These are phyloP conservation scores for Apiospora aurea DNA, from an alignment of 2,329 filamentous ascomycete species.

Conservation along the genomic window DNA sequence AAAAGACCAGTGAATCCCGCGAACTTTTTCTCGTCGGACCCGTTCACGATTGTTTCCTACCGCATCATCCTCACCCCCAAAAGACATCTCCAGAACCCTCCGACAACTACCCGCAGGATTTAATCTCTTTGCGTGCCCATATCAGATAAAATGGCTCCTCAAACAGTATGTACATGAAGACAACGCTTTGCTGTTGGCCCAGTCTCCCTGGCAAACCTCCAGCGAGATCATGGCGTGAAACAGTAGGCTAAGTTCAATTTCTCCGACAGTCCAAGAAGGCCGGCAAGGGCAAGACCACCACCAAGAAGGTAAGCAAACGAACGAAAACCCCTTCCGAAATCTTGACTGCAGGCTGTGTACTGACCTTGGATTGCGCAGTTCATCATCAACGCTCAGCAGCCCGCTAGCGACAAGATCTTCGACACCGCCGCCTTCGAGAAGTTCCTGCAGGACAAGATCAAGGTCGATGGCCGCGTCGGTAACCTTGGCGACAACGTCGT, in stretches of 20 bases:
- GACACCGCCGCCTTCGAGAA: constrained; percentile 98
- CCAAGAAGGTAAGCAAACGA: constrained; percentile 73
- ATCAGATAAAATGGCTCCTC: constrained; percentile 78
- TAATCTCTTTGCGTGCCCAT: constrained; percentile 74
- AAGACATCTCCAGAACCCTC: constrained; percentile 35
- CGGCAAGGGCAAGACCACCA: constrained; percentile 74
- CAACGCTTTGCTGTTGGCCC: constrained; percentile 95
- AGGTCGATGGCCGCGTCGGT: constrained; percentile 97
- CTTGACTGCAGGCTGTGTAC: constrained; percentile 5
- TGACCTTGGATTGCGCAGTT: constrained; percentile 63
- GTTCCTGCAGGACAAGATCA: constrained; percentile 99
- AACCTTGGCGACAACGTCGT: constrained; percentile 95
- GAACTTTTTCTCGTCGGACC: constrained; percentile 31
- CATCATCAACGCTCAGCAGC: constrained; percentile 99
- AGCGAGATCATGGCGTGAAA: constrained; percentile 65
- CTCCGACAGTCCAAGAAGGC: constrained; percentile 67
- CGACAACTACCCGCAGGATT: constrained; percentile 50
- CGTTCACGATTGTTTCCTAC: constrained; percentile 16
- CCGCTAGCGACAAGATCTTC: constrained; percentile 99
- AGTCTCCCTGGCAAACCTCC: constrained; percentile 51
- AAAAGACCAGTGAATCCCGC: constrained; percentile 36
- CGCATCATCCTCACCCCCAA: constrained; percentile 9
- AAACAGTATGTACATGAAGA: constrained; percentile 79
- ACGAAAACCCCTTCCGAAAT: neutral
- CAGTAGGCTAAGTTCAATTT: constrained; percentile 94